Percentiles rank a stretch among this genome's conserved stretches.
Evolutionary conservation across 1,284 basidiomycete species (phyloP).

Genomic region (Sphaerobolus stellatus): DNA sequence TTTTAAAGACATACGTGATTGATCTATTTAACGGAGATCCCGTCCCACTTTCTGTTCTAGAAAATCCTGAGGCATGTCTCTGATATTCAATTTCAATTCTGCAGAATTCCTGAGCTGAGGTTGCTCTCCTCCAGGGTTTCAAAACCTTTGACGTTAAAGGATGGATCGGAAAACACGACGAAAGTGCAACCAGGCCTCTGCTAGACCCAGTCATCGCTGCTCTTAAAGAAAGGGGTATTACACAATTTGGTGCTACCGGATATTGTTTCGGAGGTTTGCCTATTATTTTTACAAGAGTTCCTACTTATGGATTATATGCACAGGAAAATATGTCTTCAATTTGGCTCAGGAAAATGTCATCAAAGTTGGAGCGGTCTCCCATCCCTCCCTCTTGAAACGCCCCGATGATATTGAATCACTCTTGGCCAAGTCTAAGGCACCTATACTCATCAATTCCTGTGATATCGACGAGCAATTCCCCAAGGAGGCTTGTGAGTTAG

Average conservation of each 20-base stretch:
- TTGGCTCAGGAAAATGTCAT: slow-evolving; percentile 13
- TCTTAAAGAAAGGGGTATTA: slow-evolving; percentile 27
- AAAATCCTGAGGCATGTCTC: slow-evolving; percentile 34
- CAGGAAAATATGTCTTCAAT: slow-evolving; percentile 14
- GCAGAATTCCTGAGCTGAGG: neutral
- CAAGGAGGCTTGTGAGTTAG: slow-evolving; percentile 42
- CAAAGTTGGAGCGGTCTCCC: slow-evolving; percentile 9
- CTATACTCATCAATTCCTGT: slow-evolving; percentile 65
- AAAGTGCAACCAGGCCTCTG: slow-evolving; percentile 24
- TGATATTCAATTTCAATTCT: slow-evolving; percentile 13
- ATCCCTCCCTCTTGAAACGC: slow-evolving; percentile 10
- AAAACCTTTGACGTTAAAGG: slow-evolving; percentile 40
- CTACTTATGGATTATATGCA: too few relatives aligned
- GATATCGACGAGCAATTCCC: slow-evolving; percentile 54
- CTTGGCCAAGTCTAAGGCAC: slow-evolving; percentile 43
- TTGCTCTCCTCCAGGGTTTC: neutral
- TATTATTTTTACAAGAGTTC: too few relatives aligned
- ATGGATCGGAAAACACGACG: slow-evolving; percentile 44
- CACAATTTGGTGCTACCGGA: slow-evolving; percentile 24
- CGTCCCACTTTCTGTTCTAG: slow-evolving; percentile 39
- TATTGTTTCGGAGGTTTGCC: slow-evolving; percentile 38
- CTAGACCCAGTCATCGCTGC: slow-evolving; percentile 29
- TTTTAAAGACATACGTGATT: slow-evolving; percentile 45
- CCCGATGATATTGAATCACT: slow-evolving; percentile 46
- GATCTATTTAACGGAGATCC: slow-evolving; percentile 65